Base-by-base conservation (phyloP, 192 early-diverging fungal genomes). In the Kickxella alabastrina region DNA sequence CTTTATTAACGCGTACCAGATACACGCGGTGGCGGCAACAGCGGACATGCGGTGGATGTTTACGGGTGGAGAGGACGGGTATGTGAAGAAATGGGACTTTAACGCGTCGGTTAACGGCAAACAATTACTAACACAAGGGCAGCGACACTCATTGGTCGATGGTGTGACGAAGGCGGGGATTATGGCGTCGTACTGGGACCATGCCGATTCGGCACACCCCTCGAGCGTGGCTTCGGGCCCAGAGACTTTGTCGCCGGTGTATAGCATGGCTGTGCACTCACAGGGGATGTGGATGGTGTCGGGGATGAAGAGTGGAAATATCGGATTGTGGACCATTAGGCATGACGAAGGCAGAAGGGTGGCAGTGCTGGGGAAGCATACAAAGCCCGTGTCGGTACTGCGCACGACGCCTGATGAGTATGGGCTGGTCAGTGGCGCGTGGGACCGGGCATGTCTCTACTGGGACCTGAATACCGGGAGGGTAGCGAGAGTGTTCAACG, bases 261-360 rank as follows among this genome's bases (percentile, higher is more conserved):
- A 87, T 68, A 92, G 91, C 55, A 42, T 98, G 49, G 92, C 84
- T 40, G 88, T 97, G 31, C 94, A 99, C 10, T 93, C 95, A 6
- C 85, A 97, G 60, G 95, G 85, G 0, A 36, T 91, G 26, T 99
- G 89, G 85, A 70, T 84, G 28, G 61, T 95, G 2, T 84, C 85
- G 8, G 95, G 93, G 1, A 70, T 68, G 63, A 52, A 87, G 77
- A 89, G 81, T 52, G 93, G 95, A 3, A 67, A 79, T 6, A 89
- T 99, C 22, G 92, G 89, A 47, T 61, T 99, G 23, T 91, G 82
- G 79, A 85, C 85, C 1, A 83, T 95, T 3, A 78, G 95, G 29
- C 92, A 97, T 54, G 93, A 99, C 51, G 97, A 99, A 75, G 97
- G 95, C 4, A 80, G 80, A 23, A 87, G 90, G 32, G 86, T 93